phyloP scores from a whole-genome alignment of 768 basidiomycete genomes.

The Lentinula boryana region DNA sequence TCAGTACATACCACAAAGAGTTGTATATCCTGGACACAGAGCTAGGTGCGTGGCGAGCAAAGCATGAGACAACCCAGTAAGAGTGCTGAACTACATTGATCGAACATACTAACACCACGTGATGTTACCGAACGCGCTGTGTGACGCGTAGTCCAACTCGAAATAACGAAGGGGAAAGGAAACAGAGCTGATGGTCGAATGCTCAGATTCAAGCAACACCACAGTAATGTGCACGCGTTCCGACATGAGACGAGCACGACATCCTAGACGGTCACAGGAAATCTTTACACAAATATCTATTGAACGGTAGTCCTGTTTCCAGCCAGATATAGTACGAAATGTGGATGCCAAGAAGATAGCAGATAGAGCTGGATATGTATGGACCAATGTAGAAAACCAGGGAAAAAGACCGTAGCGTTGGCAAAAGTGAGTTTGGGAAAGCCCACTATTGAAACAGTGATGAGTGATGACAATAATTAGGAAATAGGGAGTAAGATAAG shows the following conservation, averaged over 20 bases:
- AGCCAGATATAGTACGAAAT: background rate
- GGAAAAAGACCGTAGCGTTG: background rate
- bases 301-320: background rate
- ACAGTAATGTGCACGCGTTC: too few relatives aligned
- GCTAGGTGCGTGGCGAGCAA: too few relatives aligned
- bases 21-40: too few relatives aligned
- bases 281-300: background rate
- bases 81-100: background rate
- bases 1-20: too few relatives aligned
- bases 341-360: background rate
- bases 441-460: too few relatives aligned
- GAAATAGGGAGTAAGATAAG: slow-evolving; percentile 1
- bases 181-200: too few relatives aligned
- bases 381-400: background rate
- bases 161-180: too few relatives aligned
- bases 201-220: too few relatives aligned
- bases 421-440: background rate
- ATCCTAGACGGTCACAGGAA: too few relatives aligned
- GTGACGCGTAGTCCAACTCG: background rate
- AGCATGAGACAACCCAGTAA: too few relatives aligned
- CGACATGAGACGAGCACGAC: too few relatives aligned
- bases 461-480: background rate
- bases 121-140: background rate
- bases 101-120: background rate
- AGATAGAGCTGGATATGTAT: background rate